A percentile compares a stretch with the other conserved stretches of the same genome.
Conservation (phyloP, 495 filamentous ascomycete species). For the Talaromyces thailandensis region DNA sequence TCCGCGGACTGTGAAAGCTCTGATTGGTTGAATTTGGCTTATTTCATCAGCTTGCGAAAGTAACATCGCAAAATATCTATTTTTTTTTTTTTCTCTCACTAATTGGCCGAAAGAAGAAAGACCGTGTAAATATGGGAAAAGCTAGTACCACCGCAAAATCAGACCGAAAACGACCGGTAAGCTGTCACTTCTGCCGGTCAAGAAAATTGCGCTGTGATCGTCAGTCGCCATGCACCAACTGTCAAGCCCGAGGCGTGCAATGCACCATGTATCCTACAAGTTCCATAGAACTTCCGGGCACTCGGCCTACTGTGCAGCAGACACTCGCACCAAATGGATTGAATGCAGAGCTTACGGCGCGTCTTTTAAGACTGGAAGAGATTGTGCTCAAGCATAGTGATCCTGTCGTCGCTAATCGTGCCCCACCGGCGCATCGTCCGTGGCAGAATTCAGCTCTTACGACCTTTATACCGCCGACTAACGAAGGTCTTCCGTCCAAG, state of each 20-base stretch:
- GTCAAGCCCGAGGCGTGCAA: constrained; percentile 22
- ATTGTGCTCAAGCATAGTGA: constrained; percentile 12
- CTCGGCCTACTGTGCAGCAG: not conserved
- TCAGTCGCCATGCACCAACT: constrained; percentile 32
- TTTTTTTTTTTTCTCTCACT: no score
- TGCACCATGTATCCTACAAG: constrained; percentile 18
- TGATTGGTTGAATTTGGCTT: constrained; percentile 9
- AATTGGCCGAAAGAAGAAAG: no score
- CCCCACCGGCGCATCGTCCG: not conserved
- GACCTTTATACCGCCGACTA: not conserved
- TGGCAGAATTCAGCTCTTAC: not conserved
- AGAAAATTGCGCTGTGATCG: constrained; percentile 39
- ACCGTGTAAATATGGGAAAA: not conserved
- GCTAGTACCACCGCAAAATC: constrained; percentile 4
- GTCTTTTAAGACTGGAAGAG: constrained; percentile 16
- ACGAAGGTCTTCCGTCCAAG: not conserved
- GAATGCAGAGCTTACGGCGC: constrained; percentile 13
- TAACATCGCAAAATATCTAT: not conserved
- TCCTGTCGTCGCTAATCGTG: not conserved
- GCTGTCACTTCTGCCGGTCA: constrained; percentile 35
- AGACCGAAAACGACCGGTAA: constrained; percentile 18
- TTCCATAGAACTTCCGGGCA: constrained; percentile 1
- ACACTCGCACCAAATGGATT: not conserved
- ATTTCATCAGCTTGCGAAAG: not conserved
- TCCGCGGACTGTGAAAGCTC: constrained; percentile 13